Base-by-base conservation (phyloP, 2,329 filamentous ascomycete species). In the Penicillium sp. region DNA sequence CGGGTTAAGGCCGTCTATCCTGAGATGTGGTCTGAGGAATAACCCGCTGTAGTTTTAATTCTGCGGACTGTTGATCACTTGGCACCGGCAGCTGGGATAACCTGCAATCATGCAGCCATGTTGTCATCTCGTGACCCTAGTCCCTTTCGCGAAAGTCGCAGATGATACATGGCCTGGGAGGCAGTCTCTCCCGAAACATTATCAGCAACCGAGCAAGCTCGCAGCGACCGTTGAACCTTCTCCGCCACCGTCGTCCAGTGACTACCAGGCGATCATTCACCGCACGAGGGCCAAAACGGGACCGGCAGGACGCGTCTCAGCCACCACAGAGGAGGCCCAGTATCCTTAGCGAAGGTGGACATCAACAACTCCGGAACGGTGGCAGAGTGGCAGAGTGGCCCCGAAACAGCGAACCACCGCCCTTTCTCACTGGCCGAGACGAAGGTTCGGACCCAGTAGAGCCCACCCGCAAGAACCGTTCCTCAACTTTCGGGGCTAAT, bases 301-400 rank as follows among this genome's bases (percentile, higher is more conserved):
- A 20, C 39, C 34, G 18, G 34, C 17, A 37, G 8, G 10, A 17
- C 4, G 15, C 34, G 37, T 42, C 39, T 42, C 39, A 42, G 39
- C 39, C 39, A 42, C 39, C 39, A 12, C n/a, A 29, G 23, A n/a
- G 17, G 8, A 13, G 18, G 39, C 15, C 21, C 36, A 45, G 13
- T 27, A 17, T 40, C 18, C 15, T 47, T 47, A 39, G 44, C 44
- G 44, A 47, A 26, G 26, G 18, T 45, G 42, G 27, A 45, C 33
- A 29, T 47, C 44, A 21, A 26, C 10, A 47, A 40, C n/a, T 47
- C 8, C 24, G 44, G 44, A 27, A 47, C 44, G 34, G 44, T 47
- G 44, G 44, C 33, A 47, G 33, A 29, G 44, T 47, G 44, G 44
- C 33, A 47, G 33, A 29, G 24, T 37, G 17, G 42, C 23, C 39